Conservation (phyloP, 1,139 yeast genomes). For the Lodderomyces theae region DNA sequence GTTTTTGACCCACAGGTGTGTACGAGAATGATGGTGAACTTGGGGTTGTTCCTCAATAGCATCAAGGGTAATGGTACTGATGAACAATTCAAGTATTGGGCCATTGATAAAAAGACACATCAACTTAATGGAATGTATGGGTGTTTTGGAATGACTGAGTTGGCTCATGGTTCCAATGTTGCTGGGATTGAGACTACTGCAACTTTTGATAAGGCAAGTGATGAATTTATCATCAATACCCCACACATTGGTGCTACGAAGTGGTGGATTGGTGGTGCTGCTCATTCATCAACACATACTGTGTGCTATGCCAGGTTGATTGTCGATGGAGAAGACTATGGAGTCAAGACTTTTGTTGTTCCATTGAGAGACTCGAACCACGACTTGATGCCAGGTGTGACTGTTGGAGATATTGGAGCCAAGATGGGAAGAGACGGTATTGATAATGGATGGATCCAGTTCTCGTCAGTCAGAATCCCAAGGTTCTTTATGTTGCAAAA, state of each 20-base stretch:
- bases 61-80: slow-evolving; percentile 70
- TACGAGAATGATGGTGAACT: slow-evolving; percentile 55
- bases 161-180: slow-evolving; percentile 50
- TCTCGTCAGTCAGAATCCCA: slow-evolving; percentile 44
- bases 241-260: slow-evolving; percentile 52
- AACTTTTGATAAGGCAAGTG: slow-evolving; percentile 38
- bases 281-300: slow-evolving; percentile 49
- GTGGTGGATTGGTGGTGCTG: slow-evolving; percentile 56
- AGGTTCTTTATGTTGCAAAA: slow-evolving; percentile 48
- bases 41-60: slow-evolving; percentile 68
- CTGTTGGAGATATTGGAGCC: slow-evolving; percentile 48
- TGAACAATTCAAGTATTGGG: slow-evolving; percentile 43
- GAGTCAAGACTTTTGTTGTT: slow-evolving; percentile 49
- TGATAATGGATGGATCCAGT: slow-evolving; percentile 52
- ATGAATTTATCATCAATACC: slow-evolving; percentile 45
- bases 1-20: slow-evolving; percentile 60
- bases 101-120: slow-evolving; percentile 35
- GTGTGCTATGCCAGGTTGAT: slow-evolving; percentile 43
- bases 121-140: slow-evolving; percentile 41
- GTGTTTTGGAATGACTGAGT: slow-evolving; percentile 50
- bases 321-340: slow-evolving; percentile 45
- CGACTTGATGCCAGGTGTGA: slow-evolving; percentile 42
- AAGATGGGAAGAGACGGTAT: slow-evolving; percentile 53
- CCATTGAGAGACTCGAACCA: slow-evolving; percentile 47
- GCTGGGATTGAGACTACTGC: slow-evolving; percentile 49